phyloP scores from a whole-genome alignment of 106 monocot species.

The Platanthera zijinensis region DNA sequence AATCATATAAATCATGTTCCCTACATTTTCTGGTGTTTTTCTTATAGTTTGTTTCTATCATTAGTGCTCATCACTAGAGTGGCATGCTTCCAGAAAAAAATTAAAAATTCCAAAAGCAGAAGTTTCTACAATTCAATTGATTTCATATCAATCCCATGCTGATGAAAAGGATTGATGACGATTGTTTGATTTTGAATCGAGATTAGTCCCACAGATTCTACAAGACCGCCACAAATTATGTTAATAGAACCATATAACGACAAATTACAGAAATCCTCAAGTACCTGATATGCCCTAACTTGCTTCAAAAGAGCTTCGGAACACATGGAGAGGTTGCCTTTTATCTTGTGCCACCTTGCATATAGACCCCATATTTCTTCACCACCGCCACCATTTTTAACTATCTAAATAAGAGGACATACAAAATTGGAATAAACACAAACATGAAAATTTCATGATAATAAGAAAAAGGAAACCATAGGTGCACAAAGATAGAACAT shows the following conservation, averaged over 20 bases:
- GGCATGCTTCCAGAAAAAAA: too few species aligned
- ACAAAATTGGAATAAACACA: neutral
- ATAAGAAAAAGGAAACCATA: neutral
- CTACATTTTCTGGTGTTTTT: too few species aligned
- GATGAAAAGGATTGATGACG: neutral
- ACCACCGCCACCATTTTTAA: slow-evolving; percentile 43
- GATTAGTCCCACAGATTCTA: neutral
- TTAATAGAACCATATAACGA: neutral
- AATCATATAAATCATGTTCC: too few species aligned
- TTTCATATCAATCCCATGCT: neutral
- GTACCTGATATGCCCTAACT: slow-evolving; percentile 91
- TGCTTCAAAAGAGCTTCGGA: slow-evolving; percentile 93
- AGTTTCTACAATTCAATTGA: neutral
- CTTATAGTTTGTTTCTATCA: too few species aligned
- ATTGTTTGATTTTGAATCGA: too few species aligned
- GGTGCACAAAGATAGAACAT: neutral
- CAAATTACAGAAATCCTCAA: neutral
- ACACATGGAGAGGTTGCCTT: slow-evolving; percentile 74
- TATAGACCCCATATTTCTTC: slow-evolving; percentile 77
- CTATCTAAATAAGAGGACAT: slow-evolving; percentile 31
- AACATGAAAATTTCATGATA: neutral
- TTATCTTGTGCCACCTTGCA: slow-evolving; percentile 87
- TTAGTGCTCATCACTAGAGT: too few species aligned
- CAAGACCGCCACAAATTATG: neutral
- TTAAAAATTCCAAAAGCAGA: too few species aligned